Evolutionary conservation across 345 rosid species (phyloP).

Genomic region (Eucalyptus cloeziana): DNA sequence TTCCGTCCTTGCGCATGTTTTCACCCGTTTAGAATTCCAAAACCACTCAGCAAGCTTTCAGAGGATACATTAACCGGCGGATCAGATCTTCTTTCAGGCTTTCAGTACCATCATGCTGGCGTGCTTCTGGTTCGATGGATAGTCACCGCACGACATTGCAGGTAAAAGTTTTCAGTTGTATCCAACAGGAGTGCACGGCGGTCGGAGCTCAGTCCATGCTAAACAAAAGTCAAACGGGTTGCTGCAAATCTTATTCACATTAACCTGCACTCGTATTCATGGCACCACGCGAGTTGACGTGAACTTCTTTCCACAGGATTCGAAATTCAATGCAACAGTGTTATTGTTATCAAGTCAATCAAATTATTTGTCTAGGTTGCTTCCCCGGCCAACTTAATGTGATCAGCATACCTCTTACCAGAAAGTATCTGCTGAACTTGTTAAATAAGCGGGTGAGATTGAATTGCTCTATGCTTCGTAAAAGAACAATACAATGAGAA

Average conservation of each 20-base stretch:
- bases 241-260: not conserved
- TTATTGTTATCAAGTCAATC: not conserved
- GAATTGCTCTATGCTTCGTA: not conserved
- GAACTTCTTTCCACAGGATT: not conserved
- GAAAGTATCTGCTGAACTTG: not conserved
- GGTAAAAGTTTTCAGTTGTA: not conserved
- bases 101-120: not conserved
- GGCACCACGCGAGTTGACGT: not conserved
- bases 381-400: not conserved
- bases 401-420: not conserved
- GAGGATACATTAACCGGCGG: not conserved
- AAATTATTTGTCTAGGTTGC: not conserved
- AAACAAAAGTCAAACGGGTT: not conserved
- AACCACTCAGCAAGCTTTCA: not conserved
- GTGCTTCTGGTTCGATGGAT: not conserved
- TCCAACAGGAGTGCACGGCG: not conserved
- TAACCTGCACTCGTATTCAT: not conserved
- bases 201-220: not conserved
- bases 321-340: not conserved
- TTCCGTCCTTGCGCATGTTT: not conserved
- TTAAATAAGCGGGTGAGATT: not conserved
- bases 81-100: not conserved
- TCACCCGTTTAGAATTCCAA: not conserved
- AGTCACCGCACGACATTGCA: not conserved
- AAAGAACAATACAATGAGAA: not conserved